A percentile compares a stretch with the other conserved stretches of the same genome.
Conservation (phyloP, 768 basidiomycete genomes). For the Agrocybe pediades region DNA sequence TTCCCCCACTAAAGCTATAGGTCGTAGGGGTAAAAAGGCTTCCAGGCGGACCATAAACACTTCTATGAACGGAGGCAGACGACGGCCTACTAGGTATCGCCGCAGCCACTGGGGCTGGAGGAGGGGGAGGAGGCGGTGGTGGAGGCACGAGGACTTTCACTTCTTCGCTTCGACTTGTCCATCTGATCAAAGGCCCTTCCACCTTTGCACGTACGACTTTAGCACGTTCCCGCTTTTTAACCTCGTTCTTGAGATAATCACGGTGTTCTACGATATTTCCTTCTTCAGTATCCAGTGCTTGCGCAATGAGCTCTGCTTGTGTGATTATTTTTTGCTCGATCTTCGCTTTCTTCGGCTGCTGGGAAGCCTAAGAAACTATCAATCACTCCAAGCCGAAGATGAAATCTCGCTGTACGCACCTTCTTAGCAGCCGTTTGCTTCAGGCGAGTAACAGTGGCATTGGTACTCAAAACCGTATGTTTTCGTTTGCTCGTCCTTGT, state of each 20-base stretch:
- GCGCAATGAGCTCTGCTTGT: slow-evolving; percentile 83
- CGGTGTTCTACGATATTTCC: slow-evolving; percentile 78
- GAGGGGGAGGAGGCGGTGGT: slow-evolving; percentile 25
- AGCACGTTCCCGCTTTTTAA: slow-evolving; percentile 76
- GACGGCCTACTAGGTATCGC: slow-evolving; percentile 9
- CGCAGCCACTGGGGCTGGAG: slow-evolving; percentile 16
- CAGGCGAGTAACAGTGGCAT: slow-evolving; percentile 63
- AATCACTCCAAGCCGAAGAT: not conserved
- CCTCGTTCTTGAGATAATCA: slow-evolving; percentile 78
- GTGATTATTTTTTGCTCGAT: slow-evolving; percentile 54
- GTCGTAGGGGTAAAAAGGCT: slow-evolving; percentile 27
- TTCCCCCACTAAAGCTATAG: slow-evolving; percentile 22
- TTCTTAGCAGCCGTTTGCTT: slow-evolving; percentile 66
- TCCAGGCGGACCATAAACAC: slow-evolving; percentile 25
- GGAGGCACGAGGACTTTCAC: slow-evolving; percentile 46
- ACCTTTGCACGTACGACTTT: slow-evolving; percentile 61
- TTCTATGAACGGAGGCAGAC: slow-evolving; percentile 16
- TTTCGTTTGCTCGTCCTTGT: slow-evolving; percentile 64
- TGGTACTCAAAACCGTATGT: slow-evolving; percentile 72
- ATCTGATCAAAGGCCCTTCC: slow-evolving; percentile 69
- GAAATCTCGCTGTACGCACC: slow-evolving; percentile 33
- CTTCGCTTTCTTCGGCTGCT: slow-evolving; percentile 66
- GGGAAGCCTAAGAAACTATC: slow-evolving; percentile 45
- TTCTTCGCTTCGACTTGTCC: slow-evolving; percentile 69
- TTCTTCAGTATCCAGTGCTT: slow-evolving; percentile 86